Conservation (phyloP, 2,329 filamentous ascomycete species). For the Cladosporium velox region DNA sequence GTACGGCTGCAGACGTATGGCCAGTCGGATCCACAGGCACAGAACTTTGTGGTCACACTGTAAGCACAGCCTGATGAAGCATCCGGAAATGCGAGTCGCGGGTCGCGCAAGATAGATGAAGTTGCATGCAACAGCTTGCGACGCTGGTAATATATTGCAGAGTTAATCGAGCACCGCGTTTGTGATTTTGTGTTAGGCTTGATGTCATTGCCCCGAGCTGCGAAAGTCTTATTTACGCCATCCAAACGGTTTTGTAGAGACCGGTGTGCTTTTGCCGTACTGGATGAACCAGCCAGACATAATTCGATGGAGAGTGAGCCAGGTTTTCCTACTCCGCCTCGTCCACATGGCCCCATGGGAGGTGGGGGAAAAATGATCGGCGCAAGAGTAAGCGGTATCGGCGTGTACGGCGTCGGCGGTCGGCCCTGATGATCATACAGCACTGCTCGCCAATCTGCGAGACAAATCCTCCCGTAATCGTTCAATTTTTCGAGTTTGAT, state of each 20-base stretch:
- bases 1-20: not conserved
- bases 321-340: not conserved
- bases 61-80: not conserved
- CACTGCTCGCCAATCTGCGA: constrained; percentile 12
- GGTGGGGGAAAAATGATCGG: constrained; percentile 7
- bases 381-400: constrained; percentile 9
- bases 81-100: not conserved
- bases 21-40: constrained; percentile 3
- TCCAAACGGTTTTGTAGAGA: not conserved
- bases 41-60: constrained; percentile 3
- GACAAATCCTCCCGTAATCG: constrained; percentile 4
- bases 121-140: not conserved
- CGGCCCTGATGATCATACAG: constrained; percentile 3
- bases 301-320: not conserved
- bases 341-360: constrained; percentile 3
- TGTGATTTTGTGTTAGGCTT: not conserved
- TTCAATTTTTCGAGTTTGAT: not conserved
- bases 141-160: not conserved
- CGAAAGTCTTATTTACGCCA: not conserved
- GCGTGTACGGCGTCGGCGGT: not conserved
- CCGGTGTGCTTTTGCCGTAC: not conserved
- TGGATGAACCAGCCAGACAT: not conserved
- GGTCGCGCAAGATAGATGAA: not conserved
- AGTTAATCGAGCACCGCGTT: not conserved
- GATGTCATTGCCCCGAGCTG: not conserved